A percentile compares a stretch with the other conserved stretches of the same genome.
These are phyloP conservation scores for Jacaranda mimosifolia DNA, from an alignment of 257 asterid species.

Conservation along the genomic window DNA sequence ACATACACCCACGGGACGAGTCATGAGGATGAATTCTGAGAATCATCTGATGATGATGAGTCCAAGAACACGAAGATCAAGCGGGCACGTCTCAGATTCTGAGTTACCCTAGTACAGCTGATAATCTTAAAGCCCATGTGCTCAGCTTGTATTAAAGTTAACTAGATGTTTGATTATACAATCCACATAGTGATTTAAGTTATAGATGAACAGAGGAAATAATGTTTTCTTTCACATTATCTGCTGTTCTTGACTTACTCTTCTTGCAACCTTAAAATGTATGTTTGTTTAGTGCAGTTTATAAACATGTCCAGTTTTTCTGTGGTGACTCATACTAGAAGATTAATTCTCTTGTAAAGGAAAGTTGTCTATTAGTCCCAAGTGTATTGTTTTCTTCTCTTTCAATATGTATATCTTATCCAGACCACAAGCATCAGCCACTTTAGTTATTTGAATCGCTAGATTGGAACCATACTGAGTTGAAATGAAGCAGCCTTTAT, in stretches of 20 bases:
- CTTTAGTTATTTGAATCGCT: no score
- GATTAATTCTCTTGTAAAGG: not conserved
- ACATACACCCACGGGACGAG: slow-evolving; percentile 52
- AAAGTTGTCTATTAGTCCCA: no score
- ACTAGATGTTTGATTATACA: not conserved
- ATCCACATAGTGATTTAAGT: slow-evolving; percentile 6
- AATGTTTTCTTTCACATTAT: slow-evolving; percentile 1
- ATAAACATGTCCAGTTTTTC: not conserved
- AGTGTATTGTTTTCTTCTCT: not conserved
- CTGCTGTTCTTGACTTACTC: not conserved
- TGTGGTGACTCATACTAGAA: not conserved
- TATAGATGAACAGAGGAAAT: not conserved
- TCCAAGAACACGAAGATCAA: slow-evolving; percentile 62
- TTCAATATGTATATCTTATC: not conserved
- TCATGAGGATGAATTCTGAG: slow-evolving; percentile 71
- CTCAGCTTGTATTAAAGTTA: not conserved
- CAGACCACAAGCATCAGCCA: not conserved
- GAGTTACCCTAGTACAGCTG: slow-evolving; percentile 56
- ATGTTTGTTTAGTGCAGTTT: not conserved
- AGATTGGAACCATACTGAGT: no score
- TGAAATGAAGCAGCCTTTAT: no score
- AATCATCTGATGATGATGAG: slow-evolving; percentile 54
- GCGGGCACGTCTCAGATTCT: slow-evolving; percentile 83
- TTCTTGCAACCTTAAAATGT: not conserved
- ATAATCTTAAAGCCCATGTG: not conserved